A percentile compares a stretch with the other conserved stretches of the same genome.
phyloP scores from a whole-genome alignment of 345 rosid genomes.

The Cardiospermum halicacabum region DNA sequence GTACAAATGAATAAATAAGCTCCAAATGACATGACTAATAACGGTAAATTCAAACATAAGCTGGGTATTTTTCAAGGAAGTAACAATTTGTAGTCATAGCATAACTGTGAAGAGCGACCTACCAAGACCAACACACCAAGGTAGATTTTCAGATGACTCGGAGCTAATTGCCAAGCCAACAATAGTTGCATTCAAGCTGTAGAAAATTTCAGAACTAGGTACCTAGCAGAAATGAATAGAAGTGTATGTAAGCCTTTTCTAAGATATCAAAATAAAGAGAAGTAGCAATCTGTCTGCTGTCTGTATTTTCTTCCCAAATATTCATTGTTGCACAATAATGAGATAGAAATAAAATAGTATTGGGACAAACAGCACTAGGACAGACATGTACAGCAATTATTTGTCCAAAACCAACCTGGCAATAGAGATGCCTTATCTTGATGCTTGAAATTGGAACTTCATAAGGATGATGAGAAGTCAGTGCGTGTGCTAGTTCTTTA shows the following conservation, averaged over 20 bases:
- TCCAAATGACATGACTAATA: not conserved
- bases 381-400: not conserved
- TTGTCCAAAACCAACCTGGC: constrained; percentile 50
- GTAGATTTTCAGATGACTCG: constrained; percentile 51
- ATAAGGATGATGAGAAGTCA: constrained; percentile 82
- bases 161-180: constrained; percentile 84
- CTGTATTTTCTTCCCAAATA: constrained; percentile 6
- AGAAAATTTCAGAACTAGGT: constrained; percentile 53
- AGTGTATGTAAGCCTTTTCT: constrained; percentile 9
- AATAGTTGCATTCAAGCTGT: constrained; percentile 78
- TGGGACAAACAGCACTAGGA: not conserved
- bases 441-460: constrained; percentile 75
- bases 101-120: constrained; percentile 20
- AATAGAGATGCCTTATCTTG: constrained; percentile 74
- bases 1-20: not conserved
- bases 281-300: constrained; percentile 6
- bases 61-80: not conserved
- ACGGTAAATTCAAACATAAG: not conserved
- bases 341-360: not conserved
- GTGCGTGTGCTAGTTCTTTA: constrained; percentile 80
- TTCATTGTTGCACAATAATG: not conserved
- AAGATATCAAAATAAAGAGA: not conserved
- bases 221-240: constrained; percentile 42
- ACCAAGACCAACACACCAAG: constrained; percentile 89
- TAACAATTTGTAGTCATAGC: not conserved